Base-by-base conservation (phyloP, 177 flowering plant species). In the Vitis hybrid region DNA sequence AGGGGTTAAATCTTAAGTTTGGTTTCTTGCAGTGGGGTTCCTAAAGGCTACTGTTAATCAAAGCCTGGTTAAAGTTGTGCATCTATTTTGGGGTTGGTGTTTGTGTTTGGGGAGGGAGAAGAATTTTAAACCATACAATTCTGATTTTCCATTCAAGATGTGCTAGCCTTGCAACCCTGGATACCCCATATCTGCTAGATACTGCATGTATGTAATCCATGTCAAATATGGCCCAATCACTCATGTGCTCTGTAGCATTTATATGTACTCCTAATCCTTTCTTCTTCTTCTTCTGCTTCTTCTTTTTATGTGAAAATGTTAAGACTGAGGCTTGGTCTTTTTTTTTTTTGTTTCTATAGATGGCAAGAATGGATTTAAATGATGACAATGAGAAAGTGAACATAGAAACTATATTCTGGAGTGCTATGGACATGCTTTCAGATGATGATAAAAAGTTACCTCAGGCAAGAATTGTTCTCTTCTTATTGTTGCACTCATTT, bases 391-490 rank as follows among this genome's bases (percentile, higher is more conserved):
- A 94, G 81, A 96, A 96, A 79, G 90, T 17, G 6, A 89, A 84
- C 74, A 80, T 84, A 56, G 99, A 96, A 79, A 87, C 78, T 5
- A 94, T 94, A 39, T 96, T 91, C 71, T 92, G 98, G 97, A 92
- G 91, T 86, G 99, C 99, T 65, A 92, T 96, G 97, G 97, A 91
- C 82, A 84, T 92, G 86, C 94, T 96, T 58, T 91, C 97, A 6
- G 98, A 96, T 74, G 98, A 96, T 78, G 99, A 96, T 72, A 96
- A 94, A 80, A 96, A 92, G 80, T 87, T 96, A 15, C 99, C 99
- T 59, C 99, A 96, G 97, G 99, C 80, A 81, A 73, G 86, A 56
- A 60, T 59, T 60, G n/a, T 64, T 10, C 57, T 55, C 56, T 51
- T 26, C 18, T 51, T 18, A 65, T 12, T 23, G 8, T 39, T 39